Base-by-base conservation (phyloP, 192 early-diverging fungal species). In the Cetraspora pellucida region DNA sequence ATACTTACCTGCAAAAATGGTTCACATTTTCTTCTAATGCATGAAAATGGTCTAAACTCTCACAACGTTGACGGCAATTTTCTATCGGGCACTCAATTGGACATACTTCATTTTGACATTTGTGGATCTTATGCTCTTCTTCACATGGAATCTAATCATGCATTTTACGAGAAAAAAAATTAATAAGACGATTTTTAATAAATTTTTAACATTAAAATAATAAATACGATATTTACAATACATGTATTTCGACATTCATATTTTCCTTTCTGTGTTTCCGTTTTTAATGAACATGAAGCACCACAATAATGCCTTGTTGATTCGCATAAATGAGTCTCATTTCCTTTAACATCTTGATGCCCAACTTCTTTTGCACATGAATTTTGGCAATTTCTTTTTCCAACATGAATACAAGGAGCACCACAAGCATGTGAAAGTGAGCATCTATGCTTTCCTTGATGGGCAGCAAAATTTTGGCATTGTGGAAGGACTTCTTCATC, bases 261-360 rank as follows among this genome's bases (percentile, higher is more conserved):
- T 19, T 17, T 9, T 6, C 52, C 70, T 3, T 30, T 68, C 16
- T 10, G 45, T 2, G 64, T 43, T 21, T 77, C 50, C 8, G 28
- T 28, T 52, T 57, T 71, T 19, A 82, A 75, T 11, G 81, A 82
- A 57, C 81, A 82, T 21, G 81, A 43, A 28, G 52, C 19, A 19
- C 81, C 81, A 54, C 81, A 82, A 46, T 59, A 81, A 82, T 82
- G 81, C 16, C 49, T 21, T 3, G 17, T 46, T 7, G 81, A 58
- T 44, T 71, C 61, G 45, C 81, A 82, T 30, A 68, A 49, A 73
- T 82, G 81, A 52, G 47, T 72, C 21, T 59, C 58, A 21, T 66
- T 77, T 45, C 57, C 70, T 14, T 9, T 52, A 50, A 31, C 23
- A 19, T 47, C 23, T 49, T 75, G 30, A 52, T 82, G 81, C 13